Base-by-base conservation (phyloP, 495 filamentous ascomycete species). In the Parachaetomium inaequale region DNA sequence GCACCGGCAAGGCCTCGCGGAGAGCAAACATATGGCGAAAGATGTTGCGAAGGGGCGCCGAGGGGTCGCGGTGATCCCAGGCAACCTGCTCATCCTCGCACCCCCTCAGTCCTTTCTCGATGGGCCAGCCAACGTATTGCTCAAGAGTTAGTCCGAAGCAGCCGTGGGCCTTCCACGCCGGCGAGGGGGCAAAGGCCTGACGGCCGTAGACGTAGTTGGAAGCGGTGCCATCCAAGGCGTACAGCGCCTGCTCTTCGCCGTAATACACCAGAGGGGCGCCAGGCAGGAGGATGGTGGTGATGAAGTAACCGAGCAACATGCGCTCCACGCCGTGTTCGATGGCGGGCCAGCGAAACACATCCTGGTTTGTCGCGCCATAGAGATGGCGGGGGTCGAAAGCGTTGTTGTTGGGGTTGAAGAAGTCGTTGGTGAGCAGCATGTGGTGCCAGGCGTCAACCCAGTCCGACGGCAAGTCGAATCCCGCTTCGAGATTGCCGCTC, bases 311-410 rank as follows among this genome's bases (percentile, higher is more conserved):
- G 0, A 91, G 74, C 4, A 89, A 73, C 70, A 82, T 79, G 55
- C 85, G 81, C 67, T 88, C 80, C 1, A 83, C 81, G 7, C 88
- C 88, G 56, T 82, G 76, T n/a, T 79, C 73, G 51, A 91, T 77
- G 4, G 84, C 78, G 8, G 88, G 87, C 88, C 88, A 91, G 10
- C 87, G 81, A 70, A 91, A 88, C 6, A 91, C 86, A 67, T 91
- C 88, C 72, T 91, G 88, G 66, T 90, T 90, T 7, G 85, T 87
- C 3, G 78, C 79, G 29, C 88, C 88, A 53, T 83, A 90, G 78
- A 90, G 82, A 66, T 91, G 87, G 15, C 88, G 79, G 5, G 87
- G 87, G 65, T 90, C 87, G 59, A 88, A 88, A 58, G 81, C 74
- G 50, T 84, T 86, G 2, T 82, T 88, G 68, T 87, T 85, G 6